phyloP scores from a whole-genome alignment of 495 filamentous ascomycete species.

The Emericellopsis terricola region DNA sequence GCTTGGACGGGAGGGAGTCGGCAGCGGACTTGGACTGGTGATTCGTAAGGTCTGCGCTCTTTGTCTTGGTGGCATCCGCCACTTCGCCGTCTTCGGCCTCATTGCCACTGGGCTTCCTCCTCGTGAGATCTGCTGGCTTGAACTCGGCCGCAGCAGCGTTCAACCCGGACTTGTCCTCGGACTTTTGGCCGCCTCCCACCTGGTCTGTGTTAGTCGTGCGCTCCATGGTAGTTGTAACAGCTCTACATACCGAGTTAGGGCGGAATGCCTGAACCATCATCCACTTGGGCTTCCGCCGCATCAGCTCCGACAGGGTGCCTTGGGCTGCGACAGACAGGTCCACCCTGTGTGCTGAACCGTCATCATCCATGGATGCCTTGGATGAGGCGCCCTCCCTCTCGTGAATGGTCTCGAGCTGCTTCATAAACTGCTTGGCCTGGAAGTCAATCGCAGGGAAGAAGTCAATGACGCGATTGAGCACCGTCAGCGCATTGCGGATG shows the following conservation, averaged over 20 bases:
- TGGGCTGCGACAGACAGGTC: constrained; percentile 85
- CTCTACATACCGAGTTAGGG: constrained; percentile 24
- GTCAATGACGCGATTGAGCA: constrained; percentile 64
- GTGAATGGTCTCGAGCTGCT: constrained; percentile 51
- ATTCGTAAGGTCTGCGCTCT: background rate
- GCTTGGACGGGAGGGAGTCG: constrained; percentile 3
- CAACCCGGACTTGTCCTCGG: constrained; percentile 9
- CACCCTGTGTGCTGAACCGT: constrained; percentile 45
- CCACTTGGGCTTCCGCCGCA: constrained; percentile 63
- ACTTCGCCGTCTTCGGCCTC: constrained; percentile 73
- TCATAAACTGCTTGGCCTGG: constrained; percentile 56
- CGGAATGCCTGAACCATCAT: constrained; percentile 69
- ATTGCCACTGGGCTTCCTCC: constrained; percentile 14
- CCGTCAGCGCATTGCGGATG: constrained; percentile 82
- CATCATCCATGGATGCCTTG: constrained; percentile 45
- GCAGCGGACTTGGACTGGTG: background rate
- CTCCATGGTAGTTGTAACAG: background rate
- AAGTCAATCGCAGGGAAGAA: constrained; percentile 79
- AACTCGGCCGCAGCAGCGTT: constrained; percentile 27
- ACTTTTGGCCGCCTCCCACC: background rate
- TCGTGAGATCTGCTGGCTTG: constrained; percentile 18
- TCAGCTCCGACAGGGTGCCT: constrained; percentile 66
- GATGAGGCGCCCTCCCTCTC: constrained; percentile 44
- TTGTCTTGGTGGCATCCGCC: constrained; percentile 26
- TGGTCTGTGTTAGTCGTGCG: constrained; percentile 8